Base-by-base conservation (phyloP, 768 basidiomycete genomes). In the Mycena capillaripes region DNA sequence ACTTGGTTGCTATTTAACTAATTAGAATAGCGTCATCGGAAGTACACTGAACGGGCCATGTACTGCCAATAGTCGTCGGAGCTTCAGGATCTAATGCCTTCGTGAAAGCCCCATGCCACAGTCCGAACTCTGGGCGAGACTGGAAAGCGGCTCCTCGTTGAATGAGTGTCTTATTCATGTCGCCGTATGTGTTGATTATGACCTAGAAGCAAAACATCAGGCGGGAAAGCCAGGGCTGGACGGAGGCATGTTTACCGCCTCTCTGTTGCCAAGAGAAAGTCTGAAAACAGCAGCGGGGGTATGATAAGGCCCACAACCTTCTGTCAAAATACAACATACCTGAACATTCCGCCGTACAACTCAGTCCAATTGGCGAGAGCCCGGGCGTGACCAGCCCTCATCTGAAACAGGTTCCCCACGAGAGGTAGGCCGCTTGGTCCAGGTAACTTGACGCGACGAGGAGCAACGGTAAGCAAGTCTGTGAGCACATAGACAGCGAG, bases 121-220 rank as follows among this genome's bases (percentile, higher is more conserved):
- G 55, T 23, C 50, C 48, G 29, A 70, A 70, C 62, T 70, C 69
- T 1, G 69, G 69, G 16, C 69, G 69, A 44, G 69, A 70, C 21
- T 70, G 69, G 59, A 70, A 70, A 23, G 69, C 69, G 6, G 69
- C 69, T 16, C 69, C 69, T 40, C 64, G 69, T 70, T 70, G 69
- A 21, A 64, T 70, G 55, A 70, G 69, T 1, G 69, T 70, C 46
- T 70, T 70, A 52, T 64, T 64, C 34, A 70, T 62, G 11, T 30
- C 61, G 12, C 30, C 53, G 27, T 63, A 58, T 21, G 69, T 70
- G 55, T 64, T 70, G 34, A 70, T 70, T 9, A 70, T 70, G 19
- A 70, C 48, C 69, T 70, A 23, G 29, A 30, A 42, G 25, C 17
- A 17, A 36, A 53, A 23, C 12, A 19, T 70, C 55, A 57, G 30